Evolutionary conservation across 306 rosid species (phyloP).

Genomic region (Gillenia trifoliata): DNA sequence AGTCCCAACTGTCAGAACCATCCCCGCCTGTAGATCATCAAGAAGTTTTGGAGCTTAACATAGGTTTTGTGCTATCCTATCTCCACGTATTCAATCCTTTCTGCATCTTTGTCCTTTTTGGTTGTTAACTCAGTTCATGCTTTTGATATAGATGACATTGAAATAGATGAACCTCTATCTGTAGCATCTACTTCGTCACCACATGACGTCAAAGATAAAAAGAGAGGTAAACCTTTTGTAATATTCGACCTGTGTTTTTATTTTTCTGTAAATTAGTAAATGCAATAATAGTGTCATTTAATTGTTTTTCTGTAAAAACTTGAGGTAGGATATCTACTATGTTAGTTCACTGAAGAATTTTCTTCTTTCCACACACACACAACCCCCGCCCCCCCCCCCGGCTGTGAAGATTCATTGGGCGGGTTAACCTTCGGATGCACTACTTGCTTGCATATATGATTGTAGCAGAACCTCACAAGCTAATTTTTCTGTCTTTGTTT

Average conservation of each 20-base stretch:
- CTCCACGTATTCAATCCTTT: not conserved
- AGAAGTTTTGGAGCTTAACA: constrained; percentile 59
- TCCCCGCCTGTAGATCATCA: constrained; percentile 34
- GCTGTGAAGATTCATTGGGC: no score
- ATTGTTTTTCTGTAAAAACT: constrained; percentile 49
- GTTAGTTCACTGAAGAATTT: not conserved
- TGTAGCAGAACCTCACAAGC: not conserved
- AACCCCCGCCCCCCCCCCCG: no score
- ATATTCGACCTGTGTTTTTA: not conserved
- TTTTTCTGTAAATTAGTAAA: not conserved
- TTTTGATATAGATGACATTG: constrained; percentile 73
- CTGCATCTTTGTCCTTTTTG: constrained; percentile 5
- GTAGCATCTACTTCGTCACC: constrained; percentile 53
- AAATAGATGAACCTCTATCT: constrained; percentile 54
- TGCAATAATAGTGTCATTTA: not conserved
- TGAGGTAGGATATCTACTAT: constrained; percentile 56
- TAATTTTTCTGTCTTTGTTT: not conserved
- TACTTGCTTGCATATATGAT: not conserved
- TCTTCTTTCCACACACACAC: no score
- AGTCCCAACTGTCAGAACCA: constrained; percentile 36
- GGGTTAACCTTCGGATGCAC: not conserved
- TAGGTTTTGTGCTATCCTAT: constrained; percentile 53
- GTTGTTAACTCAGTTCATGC: constrained; percentile 3
- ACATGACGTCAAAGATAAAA: constrained; percentile 35
- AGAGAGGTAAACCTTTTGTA: constrained; percentile 39